Conservation (phyloP, 2,329 filamentous ascomycete species). For the Drechslerella dactyloides region DNA sequence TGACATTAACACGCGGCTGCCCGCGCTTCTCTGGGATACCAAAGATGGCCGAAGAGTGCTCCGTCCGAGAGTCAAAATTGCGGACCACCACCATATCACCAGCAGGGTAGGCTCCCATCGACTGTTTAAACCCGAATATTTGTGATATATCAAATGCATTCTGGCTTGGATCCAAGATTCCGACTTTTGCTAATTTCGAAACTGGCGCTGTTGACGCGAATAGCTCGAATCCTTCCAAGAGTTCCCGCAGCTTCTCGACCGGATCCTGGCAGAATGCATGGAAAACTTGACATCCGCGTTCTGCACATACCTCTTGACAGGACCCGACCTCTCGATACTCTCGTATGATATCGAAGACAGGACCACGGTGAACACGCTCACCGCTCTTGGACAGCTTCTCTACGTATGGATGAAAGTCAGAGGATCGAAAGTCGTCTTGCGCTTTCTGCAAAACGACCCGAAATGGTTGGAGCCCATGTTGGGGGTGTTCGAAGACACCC, state of each 20-base stretch:
- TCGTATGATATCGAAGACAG: conserved; percentile 52
- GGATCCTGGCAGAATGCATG: conserved; percentile 77
- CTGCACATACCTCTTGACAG: conserved; percentile 28
- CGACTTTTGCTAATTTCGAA: background rate
- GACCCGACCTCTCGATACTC: conserved; percentile 43
- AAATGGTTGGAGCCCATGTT: conserved; percentile 82
- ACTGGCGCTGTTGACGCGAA: background rate
- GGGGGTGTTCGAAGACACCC: conserved; percentile 70
- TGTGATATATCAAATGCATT: background rate
- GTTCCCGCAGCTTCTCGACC: conserved; percentile 89
- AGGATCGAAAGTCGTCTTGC: conserved; percentile 87
- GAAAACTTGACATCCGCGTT: conserved; percentile 77
- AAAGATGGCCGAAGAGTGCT: conserved; percentile 61
- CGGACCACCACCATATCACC: conserved; percentile 34
- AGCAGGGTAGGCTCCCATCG: conserved; percentile 15
- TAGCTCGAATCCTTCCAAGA: conserved; percentile 88
- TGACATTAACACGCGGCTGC: conserved; percentile 66
- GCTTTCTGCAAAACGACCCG: conserved; percentile 89
- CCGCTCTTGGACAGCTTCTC: conserved; percentile 77
- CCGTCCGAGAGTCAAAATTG: conserved; percentile 63
- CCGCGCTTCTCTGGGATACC: conserved; percentile 64
- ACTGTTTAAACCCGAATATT: background rate
- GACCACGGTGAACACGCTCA: conserved; percentile 53
- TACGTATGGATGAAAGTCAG: conserved; percentile 95
- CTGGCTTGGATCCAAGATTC: background rate